Evolutionary conservation across 2,329 filamentous ascomycete genomes (phyloP).

Genomic region (Monilinia vaccinii-corymbosi): DNA sequence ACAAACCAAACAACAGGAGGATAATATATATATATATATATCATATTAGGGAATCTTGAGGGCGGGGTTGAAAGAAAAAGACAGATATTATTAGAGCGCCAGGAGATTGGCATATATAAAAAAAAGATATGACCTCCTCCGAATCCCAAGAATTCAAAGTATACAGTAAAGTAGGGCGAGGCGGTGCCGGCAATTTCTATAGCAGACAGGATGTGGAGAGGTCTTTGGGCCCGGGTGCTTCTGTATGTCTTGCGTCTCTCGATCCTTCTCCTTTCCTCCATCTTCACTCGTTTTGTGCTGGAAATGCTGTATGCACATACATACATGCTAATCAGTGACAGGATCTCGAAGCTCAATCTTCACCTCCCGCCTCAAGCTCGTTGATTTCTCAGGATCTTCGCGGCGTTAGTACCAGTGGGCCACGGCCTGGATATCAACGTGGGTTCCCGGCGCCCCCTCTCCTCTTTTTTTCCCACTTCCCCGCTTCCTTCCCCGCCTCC

Average conservation of each 20-base stretch:
- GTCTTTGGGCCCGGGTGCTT: constrained; percentile 8
- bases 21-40: too few species aligned
- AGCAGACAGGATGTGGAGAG: constrained; percentile 41
- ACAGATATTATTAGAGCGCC: too few species aligned
- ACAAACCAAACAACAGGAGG: too few species aligned
- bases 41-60: too few species aligned
- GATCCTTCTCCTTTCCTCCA: too few species aligned
- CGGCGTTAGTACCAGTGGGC: not conserved
- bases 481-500: not conserved
- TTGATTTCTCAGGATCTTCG: not conserved
- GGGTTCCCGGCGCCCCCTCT: not conserved
- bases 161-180: constrained; percentile 44
- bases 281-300: too few species aligned
- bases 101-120: too few species aligned
- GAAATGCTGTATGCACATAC: too few species aligned
- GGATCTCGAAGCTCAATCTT: constrained; percentile 32
- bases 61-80: too few species aligned
- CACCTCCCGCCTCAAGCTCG: constrained; percentile 7
- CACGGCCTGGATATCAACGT: constrained; percentile 30
- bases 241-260: not conserved
- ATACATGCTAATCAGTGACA: constrained; percentile 10
- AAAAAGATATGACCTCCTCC: too few species aligned
- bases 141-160: too few species aligned
- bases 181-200: constrained; percentile 56
- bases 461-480: not conserved